Evolutionary conservation across 1,139 yeast species (phyloP).

Genomic region (Suhomyces bokatorum): DNA sequence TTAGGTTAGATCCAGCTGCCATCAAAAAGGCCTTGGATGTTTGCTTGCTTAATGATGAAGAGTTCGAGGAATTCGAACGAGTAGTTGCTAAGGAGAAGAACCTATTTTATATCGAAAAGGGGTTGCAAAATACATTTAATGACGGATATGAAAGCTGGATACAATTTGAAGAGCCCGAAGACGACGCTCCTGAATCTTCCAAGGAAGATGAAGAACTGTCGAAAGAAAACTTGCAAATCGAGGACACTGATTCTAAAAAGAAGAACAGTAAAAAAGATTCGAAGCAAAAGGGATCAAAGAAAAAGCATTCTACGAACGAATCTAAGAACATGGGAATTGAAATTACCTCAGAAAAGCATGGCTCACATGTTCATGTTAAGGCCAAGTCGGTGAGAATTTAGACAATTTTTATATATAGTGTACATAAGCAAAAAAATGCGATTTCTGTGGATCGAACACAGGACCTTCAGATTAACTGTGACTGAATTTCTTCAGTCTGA

Average conservation of each 20-base stretch:
- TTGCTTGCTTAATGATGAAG: constrained; percentile 40
- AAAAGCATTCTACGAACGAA: not conserved
- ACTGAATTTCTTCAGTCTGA: constrained; percentile 68
- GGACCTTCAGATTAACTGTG: constrained; percentile 53
- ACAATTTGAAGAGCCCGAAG: constrained; percentile 13
- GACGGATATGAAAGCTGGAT: constrained; percentile 38
- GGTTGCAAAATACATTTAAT: constrained; percentile 29
- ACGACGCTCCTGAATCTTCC: not conserved
- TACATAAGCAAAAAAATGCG: constrained; percentile 15
- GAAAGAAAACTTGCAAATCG: no score
- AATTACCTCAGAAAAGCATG: constrained; percentile 7
- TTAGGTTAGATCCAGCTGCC: constrained; percentile 28
- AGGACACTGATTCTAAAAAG: not conserved
- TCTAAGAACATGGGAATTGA: not conserved
- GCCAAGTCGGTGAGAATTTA: constrained; percentile 4
- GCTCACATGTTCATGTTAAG: constrained; percentile 10
- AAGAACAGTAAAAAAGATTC: not conserved
- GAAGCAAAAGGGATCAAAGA: not conserved
- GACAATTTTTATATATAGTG: not conserved
- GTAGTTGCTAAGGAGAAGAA: constrained; percentile 27
- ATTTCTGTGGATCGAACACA: constrained; percentile 54
- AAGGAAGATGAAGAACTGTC: not conserved
- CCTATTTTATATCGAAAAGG: constrained; percentile 30
- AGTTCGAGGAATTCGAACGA: constrained; percentile 26
- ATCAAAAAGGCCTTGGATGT: constrained; percentile 30